Evolutionary conservation across 2,329 filamentous ascomycete genomes (phyloP), one percentile per base, ranked within the genome.

Genomic region (Aspergillus pseudonomiae): DNA sequence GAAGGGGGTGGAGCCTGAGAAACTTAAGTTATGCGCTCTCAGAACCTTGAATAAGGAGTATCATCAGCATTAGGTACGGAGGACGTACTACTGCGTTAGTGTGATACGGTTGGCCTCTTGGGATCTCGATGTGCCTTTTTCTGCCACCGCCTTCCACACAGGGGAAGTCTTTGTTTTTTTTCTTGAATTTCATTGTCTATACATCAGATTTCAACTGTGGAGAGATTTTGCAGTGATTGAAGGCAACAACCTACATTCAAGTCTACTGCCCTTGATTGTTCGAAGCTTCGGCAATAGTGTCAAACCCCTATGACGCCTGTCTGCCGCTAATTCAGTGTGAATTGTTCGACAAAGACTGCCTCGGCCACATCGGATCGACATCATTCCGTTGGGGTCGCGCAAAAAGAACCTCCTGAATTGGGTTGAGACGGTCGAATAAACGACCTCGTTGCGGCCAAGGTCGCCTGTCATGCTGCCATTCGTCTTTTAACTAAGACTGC

Each of bases 401-500:
- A 16, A 19, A n/a, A 32, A n/a, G 28, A 19, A 34, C 28, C 52
- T 24, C 52, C 30, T 36, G 52, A 39, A n/a, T 9, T 39, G n/a
- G 19, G 32, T 55, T 26, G 32, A n/a, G 32, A 28, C 52, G 32
- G 21, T 26, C 52, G 32, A 55, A 19, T 28, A 9, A 24, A 36
- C 10, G 32, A 54, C 32, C 32, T 54, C n/a, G 30, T 26, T 21
- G 14, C 28, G 32, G 32, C 16, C 21, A 26, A 11, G 21, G 24
- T 63, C 32, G 60, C 63, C 60, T 57, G 39, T 26, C 58, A 62
- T 64, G 59, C 50, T 57, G 56, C 43, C 28, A 19, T 32, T 43
- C 52, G 16, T 14, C n/a, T 58, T 58, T n/a, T 7, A 36, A 46
- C 14, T 39, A 39, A 30, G 34, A 55, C 9, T n/a, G 28, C 1